Percentiles rank a stretch among this genome's conserved stretches.
Conservation (phyloP, 306 rosid genomes). For the Fagus sylvatica region DNA sequence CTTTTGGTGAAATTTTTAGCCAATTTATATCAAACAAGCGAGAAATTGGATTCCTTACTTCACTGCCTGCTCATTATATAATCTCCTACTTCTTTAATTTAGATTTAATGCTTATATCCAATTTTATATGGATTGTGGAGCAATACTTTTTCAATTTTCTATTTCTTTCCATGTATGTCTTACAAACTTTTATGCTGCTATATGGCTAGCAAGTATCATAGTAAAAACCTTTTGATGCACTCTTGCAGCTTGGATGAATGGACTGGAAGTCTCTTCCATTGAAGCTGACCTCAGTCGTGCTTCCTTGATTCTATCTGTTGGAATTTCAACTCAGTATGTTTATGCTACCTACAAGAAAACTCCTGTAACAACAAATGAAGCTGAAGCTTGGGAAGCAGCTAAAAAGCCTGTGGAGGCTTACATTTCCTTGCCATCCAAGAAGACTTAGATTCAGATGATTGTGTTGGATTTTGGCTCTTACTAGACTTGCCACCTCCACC, state of each 20-base stretch:
- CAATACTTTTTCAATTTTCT: not conserved
- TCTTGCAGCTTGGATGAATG: constrained; percentile 82
- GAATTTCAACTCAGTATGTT: constrained; percentile 77
- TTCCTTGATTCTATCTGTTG: constrained; percentile 65
- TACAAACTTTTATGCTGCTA: not conserved
- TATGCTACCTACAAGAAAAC: constrained; percentile 80
- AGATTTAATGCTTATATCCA: not conserved
- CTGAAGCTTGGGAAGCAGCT: constrained; percentile 97
- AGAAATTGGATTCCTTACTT: not conserved
- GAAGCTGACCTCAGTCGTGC: constrained; percentile 69
- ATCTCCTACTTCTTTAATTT: not conserved
- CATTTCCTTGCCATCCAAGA: constrained; percentile 97
- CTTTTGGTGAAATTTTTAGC: not conserved
- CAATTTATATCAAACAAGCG: not conserved
- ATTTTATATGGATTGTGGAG: not conserved
- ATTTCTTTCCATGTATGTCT: constrained; percentile 16
- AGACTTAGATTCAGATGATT: constrained; percentile 77
- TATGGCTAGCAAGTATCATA: not conserved
- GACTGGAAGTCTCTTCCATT: constrained; percentile 72
- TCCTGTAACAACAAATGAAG: constrained; percentile 63
- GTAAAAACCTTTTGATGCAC: not conserved
- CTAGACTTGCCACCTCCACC: constrained; percentile 95
- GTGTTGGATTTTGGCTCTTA: constrained; percentile 93
- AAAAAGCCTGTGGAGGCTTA: constrained; percentile 84
- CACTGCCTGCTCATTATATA: not conserved